Evolutionary conservation across 768 basidiomycete genomes (phyloP).

Genomic region (Tulasnella sp.): DNA sequence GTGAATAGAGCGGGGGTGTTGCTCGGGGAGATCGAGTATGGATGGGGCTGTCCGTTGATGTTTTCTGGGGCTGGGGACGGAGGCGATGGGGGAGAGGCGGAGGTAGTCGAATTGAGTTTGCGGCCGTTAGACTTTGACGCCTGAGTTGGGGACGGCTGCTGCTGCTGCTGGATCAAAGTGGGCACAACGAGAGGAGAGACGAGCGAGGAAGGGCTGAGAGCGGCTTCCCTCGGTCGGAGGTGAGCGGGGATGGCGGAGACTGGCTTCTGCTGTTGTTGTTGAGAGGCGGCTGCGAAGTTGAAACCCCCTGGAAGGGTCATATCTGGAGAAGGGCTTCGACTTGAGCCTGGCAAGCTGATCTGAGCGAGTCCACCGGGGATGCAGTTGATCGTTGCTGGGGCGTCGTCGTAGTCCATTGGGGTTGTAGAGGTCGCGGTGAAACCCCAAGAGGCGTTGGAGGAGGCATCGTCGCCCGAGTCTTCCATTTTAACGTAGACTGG

Average conservation of each 20-base stretch:
- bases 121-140: neutral
- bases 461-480: neutral
- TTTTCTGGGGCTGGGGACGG: neutral
- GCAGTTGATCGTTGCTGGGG: conserved; percentile 21
- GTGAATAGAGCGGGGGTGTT: conserved; percentile 28
- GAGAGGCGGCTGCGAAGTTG: conserved; percentile 26
- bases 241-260: neutral
- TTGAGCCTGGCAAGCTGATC: conserved; percentile 22
- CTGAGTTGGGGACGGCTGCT: conserved; percentile 15
- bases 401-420: conserved; percentile 44
- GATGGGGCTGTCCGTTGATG: conserved; percentile 16
- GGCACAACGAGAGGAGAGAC: conserved; percentile 10
- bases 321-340: conserved; percentile 14
- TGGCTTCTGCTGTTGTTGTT: conserved; percentile 24
- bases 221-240: conserved; percentile 24
- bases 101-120: conserved; percentile 1
- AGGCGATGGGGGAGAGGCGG: conserved; percentile 13
- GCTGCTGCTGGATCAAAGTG: conserved; percentile 10
- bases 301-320: conserved; percentile 26
- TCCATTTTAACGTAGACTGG: conserved; percentile 16
- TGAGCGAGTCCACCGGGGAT: conserved; percentile 29
- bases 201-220: conserved; percentile 26
- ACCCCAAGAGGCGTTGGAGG: conserved; percentile 48
- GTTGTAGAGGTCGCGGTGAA: conserved; percentile 53
- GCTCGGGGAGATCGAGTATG: conserved; percentile 27